Conservation (phyloP, 768 basidiomycete species). For the Pisolithus tinctorius region DNA sequence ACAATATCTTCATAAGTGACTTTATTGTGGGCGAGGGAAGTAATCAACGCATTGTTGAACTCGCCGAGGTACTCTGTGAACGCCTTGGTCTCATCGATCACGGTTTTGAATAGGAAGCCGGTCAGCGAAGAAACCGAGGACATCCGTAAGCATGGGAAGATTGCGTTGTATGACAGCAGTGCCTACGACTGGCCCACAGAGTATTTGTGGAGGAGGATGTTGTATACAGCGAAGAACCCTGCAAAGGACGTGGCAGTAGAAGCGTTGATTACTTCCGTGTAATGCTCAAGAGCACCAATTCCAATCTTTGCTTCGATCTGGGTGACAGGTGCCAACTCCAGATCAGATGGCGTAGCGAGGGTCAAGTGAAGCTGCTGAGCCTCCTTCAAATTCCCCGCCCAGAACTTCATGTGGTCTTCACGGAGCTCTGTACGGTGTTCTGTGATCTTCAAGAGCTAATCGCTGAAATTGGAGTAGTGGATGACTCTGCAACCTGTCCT, state of each 20-base stretch:
- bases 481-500: background rate
- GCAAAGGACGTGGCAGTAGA: conserved; percentile 19
- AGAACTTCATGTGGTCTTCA: conserved; percentile 19
- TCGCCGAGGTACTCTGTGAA: conserved; percentile 18
- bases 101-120: conserved; percentile 24
- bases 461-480: conserved; percentile 13
- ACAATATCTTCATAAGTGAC: conserved; percentile 27
- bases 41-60: conserved; percentile 19
- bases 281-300: conserved; percentile 9
- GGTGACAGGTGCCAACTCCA: conserved; percentile 22
- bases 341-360: conserved; percentile 20
- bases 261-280: conserved; percentile 13
- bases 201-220: conserved; percentile 29
- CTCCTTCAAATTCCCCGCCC: conserved; percentile 12
- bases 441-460: conserved; percentile 21
- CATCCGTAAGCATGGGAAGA: conserved; percentile 19
- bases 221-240: conserved; percentile 26
- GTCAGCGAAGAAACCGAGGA: conserved; percentile 27
- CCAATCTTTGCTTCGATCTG: conserved; percentile 18
- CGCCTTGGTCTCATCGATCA: conserved; percentile 17
- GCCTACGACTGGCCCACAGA: conserved; percentile 22
- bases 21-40: conserved; percentile 18
- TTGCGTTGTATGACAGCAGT: conserved; percentile 27
- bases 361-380: conserved; percentile 12
- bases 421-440: conserved; percentile 23